These are phyloP conservation scores for Phytophthora citricola DNA, from an alignment of 352 stramenopile species.

Conservation along the genomic window DNA sequence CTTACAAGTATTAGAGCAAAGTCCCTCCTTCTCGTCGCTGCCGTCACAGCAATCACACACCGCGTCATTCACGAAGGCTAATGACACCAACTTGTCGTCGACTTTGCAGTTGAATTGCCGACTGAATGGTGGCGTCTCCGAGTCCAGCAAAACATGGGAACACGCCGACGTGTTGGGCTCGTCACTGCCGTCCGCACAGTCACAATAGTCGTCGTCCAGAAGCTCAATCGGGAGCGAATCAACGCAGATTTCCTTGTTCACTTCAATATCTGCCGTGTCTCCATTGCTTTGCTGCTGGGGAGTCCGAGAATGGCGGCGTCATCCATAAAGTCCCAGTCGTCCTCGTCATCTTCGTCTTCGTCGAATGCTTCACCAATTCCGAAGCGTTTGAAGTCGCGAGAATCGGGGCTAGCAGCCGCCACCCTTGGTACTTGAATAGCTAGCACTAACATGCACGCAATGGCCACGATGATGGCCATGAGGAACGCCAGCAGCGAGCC, in stretches of 20 bases:
- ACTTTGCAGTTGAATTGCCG: slow-evolving; percentile 48
- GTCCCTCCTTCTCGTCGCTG: slow-evolving; percentile 81
- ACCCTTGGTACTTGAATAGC: slow-evolving; percentile 25
- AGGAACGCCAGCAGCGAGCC: slow-evolving; percentile 19
- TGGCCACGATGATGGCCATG: slow-evolving; percentile 23
- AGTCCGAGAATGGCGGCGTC: slow-evolving; percentile 50
- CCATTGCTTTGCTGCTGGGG: slow-evolving; percentile 3
- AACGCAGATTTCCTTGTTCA: slow-evolving; percentile 32
- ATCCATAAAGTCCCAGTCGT: slow-evolving; percentile 74
- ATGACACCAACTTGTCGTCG: slow-evolving; percentile 44
- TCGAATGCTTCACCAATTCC: slow-evolving; percentile 30
- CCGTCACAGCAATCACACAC: slow-evolving; percentile 99
- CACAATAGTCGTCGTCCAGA: slow-evolving; percentile 95
- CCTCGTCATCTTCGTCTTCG: slow-evolving; percentile 51
- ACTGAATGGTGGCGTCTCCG: slow-evolving; percentile 7
- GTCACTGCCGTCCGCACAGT: slow-evolving; percentile 92
- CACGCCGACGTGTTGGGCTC: slow-evolving; percentile 89
- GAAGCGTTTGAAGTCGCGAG: slow-evolving; percentile 19
- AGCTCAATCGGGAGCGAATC: slow-evolving; percentile 36
- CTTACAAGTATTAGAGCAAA: slow-evolving; percentile 56
- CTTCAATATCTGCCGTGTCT: not conserved
- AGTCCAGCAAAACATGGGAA: slow-evolving; percentile 46
- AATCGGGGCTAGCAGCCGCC: slow-evolving; percentile 1
- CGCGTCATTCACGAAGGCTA: slow-evolving; percentile 88
- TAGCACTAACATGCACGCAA: slow-evolving; percentile 29